Conservation (phyloP, 1,284 basidiomycete species). For the Pseudozyma sp. region DNA sequence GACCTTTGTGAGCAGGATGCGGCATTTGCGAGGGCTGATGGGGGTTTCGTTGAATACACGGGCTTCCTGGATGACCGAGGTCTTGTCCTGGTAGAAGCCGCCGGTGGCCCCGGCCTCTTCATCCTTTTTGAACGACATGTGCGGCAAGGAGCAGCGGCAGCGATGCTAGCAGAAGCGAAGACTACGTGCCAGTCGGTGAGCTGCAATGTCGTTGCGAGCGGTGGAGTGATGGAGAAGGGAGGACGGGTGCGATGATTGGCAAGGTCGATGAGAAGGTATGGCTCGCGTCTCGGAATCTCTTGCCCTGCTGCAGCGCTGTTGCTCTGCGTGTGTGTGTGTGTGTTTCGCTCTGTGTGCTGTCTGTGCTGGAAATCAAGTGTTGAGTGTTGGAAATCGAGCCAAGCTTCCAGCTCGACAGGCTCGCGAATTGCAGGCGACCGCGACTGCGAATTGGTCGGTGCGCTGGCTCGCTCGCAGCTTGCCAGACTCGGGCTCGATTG, state of each 20-base stretch:
- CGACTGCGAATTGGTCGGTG: constrained; percentile 33
- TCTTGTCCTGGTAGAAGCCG: constrained; percentile 68
- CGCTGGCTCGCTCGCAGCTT: constrained; percentile 14
- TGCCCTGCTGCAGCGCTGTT: background rate
- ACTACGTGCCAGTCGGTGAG: constrained; percentile 1
- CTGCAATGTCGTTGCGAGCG: constrained; percentile 10
- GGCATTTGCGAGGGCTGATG: constrained; percentile 86
- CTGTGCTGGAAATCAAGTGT: background rate
- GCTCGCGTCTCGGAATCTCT: constrained; percentile 13
- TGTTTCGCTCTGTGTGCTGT: background rate
- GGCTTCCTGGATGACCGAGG: constrained; percentile 80
- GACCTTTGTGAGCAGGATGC: constrained; percentile 93
- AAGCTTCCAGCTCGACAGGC: constrained; percentile 48
- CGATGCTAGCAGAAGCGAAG: background rate
- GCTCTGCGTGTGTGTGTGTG: constrained; percentile 14
- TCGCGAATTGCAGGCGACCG: constrained; percentile 13
- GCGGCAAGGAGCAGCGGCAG: constrained; percentile 16
- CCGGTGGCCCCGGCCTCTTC: constrained; percentile 61
- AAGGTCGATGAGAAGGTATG: constrained; percentile 7
- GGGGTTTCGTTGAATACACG: constrained; percentile 99
- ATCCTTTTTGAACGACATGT: constrained; percentile 69
- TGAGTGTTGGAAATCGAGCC: background rate
- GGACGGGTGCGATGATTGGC: background rate
- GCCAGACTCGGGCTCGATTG: constrained; percentile 7
- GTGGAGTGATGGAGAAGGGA: background rate